Conservation (phyloP, 805 yeast species). For the Candida jianshihensis region DNA sequence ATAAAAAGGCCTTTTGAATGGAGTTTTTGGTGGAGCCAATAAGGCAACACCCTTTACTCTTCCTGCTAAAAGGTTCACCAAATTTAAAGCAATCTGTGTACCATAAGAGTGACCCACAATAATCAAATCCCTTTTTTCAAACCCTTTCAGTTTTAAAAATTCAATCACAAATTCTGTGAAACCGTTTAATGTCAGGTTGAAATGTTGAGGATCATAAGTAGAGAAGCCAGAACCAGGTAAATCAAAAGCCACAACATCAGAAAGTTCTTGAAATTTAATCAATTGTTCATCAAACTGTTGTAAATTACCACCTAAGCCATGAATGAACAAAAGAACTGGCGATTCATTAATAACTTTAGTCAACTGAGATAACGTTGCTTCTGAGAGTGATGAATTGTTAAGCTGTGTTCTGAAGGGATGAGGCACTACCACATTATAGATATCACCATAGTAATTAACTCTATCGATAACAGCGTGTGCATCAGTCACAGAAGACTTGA, state of each 20-base stretch:
- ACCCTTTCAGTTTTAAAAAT: conserved; percentile 6
- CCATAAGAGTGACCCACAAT: conserved; percentile 76
- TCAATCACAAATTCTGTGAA: conserved; percentile 11
- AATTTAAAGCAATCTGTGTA: conserved; percentile 43
- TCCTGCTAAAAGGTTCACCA: conserved; percentile 12
- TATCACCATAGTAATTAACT: conserved; percentile 9
- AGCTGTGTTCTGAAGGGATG: conserved; percentile 7
- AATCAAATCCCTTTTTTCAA: conserved; percentile 23
- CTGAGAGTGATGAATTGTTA: not conserved
- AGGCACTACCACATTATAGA: conserved; percentile 10
- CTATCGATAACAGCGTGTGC: not conserved
- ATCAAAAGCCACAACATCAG: conserved; percentile 65
- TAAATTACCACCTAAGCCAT: conserved; percentile 88
- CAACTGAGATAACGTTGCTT: conserved; percentile 4
- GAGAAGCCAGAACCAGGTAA: conserved; percentile 78
- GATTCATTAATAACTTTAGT: conserved; percentile 28
- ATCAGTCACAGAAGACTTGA: conserved; percentile 4
- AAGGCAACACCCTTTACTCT: conserved; percentile 22
- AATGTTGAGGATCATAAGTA: conserved; percentile 1
- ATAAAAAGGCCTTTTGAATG: conserved; percentile 3
- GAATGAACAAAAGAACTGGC: conserved; percentile 64
- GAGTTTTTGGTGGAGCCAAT: conserved; percentile 41
- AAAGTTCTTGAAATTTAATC: conserved; percentile 52
- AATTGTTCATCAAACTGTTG: conserved; percentile 72
- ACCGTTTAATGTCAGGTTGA: conserved; percentile 11